Conservation (phyloP, 441 rosid genomes). For the Daphne laureola region DNA sequence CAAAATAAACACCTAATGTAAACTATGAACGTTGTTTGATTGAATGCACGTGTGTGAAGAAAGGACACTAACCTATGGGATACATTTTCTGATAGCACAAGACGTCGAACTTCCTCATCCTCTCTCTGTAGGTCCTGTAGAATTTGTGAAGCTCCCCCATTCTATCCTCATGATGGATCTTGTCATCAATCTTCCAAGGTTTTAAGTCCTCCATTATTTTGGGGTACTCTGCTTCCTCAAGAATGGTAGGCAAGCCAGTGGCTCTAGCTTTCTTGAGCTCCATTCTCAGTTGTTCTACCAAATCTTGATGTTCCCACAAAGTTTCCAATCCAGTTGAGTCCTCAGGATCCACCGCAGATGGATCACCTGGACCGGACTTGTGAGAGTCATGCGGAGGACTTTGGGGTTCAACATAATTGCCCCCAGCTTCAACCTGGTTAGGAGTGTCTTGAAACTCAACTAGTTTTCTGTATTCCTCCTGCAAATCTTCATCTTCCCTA, state of each 20-base stretch:
- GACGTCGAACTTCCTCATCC: constrained; percentile 80
- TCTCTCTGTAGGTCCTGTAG: constrained; percentile 65
- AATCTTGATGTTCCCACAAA: constrained; percentile 79
- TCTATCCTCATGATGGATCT: constrained; percentile 39
- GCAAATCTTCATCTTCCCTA: constrained; percentile 27
- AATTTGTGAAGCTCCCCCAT: constrained; percentile 72
- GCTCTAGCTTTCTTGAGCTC: constrained; percentile 74
- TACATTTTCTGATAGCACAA: constrained; percentile 78
- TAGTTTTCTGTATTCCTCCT: constrained; percentile 8
- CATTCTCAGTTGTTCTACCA: constrained; percentile 76
- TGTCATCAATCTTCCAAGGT: constrained; percentile 79
- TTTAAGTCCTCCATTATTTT: constrained; percentile 62
- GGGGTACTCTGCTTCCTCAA: constrained; percentile 55
- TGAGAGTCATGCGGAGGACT: constrained; percentile 2
- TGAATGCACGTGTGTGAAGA: background rate
- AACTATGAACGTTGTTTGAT: background rate
- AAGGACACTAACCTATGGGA: constrained; percentile 52
- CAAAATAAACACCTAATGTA: too few species aligned
- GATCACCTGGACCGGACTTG: constrained; percentile 5
- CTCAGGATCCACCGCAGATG: constrained; percentile 18
- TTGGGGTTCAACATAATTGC: background rate
- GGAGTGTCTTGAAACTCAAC: constrained; percentile 13
- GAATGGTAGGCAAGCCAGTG: constrained; percentile 64
- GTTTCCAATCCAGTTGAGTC: constrained; percentile 47
- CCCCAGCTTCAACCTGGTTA: constrained; percentile 4